These are phyloP conservation scores for Globisporangium megalacanthum DNA, from an alignment of 352 stramenopile species.

Conservation along the genomic window DNA sequence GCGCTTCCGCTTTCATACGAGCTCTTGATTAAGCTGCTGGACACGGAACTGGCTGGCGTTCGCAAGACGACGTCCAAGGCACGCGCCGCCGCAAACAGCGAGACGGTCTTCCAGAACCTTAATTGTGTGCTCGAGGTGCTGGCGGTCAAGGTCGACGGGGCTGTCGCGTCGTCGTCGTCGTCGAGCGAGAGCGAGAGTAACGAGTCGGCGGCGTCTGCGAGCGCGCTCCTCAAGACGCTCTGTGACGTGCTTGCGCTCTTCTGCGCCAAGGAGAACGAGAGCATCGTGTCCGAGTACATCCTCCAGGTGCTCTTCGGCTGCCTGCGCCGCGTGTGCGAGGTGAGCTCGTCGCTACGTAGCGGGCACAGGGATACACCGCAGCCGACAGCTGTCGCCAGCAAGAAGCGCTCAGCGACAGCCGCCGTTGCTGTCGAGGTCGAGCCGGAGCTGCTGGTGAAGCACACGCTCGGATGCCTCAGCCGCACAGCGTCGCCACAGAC, in stretches of 20 bases:
- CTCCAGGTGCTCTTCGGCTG: constrained; percentile 76
- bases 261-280: constrained; percentile 42
- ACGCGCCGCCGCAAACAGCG: not conserved
- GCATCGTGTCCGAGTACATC: constrained; percentile 72
- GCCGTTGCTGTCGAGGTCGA: constrained; percentile 21
- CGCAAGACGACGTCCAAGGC: not conserved
- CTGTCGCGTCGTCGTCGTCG: constrained; percentile 4
- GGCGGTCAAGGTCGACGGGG: constrained; percentile 55
- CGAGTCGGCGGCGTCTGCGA: constrained; percentile 22
- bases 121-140: constrained; percentile 80
- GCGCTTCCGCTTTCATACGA: constrained; percentile 40
- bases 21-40: constrained; percentile 52
- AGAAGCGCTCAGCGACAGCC: constrained; percentile 9
- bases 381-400: not conserved
- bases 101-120: constrained; percentile 35
- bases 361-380: constrained; percentile 4
- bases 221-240: constrained; percentile 44
- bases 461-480: constrained; percentile 63
- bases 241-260: constrained; percentile 56
- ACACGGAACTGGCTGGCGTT: constrained; percentile 26
- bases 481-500: constrained; percentile 69
- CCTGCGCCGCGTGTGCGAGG: constrained; percentile 65
- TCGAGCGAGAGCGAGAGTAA: constrained; percentile 20
- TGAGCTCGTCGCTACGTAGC: constrained; percentile 9
- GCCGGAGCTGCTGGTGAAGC: constrained; percentile 68